phyloP scores from a whole-genome alignment of 2,329 filamentous ascomycete genomes.

The Fusarium domesticum region DNA sequence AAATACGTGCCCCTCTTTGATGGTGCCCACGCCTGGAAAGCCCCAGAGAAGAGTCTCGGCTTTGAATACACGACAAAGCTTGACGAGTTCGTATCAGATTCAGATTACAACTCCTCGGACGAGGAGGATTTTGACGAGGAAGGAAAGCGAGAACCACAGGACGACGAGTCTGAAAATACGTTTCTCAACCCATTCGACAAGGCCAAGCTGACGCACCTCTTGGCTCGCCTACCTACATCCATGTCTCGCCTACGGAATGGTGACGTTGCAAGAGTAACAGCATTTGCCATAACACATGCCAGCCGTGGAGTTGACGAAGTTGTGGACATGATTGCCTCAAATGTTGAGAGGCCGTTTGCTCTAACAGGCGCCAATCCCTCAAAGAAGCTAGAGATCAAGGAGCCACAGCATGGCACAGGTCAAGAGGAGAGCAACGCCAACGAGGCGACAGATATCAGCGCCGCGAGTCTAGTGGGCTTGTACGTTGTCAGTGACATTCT shows the following conservation, averaged over 20 bases:
- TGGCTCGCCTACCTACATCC: conserved; percentile 76
- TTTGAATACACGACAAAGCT: conserved; percentile 78
- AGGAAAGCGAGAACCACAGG: conserved; percentile 46
- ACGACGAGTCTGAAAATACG: conserved; percentile 48
- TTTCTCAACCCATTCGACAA: conserved; percentile 82
- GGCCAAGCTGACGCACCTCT: conserved; percentile 76
- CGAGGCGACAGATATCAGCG: conserved; percentile 60
- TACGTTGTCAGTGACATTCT: conserved; percentile 78
- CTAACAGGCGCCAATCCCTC: conserved; percentile 68
- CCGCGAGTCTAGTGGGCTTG: conserved; percentile 73
- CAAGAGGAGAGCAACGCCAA: conserved; percentile 40
- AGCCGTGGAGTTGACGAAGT: conserved; percentile 84
- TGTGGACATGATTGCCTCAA: conserved; percentile 81
- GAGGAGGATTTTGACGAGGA: conserved; percentile 71
- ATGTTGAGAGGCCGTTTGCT: conserved; percentile 73
- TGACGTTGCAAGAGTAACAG: conserved; percentile 80
- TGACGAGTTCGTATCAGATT: conserved; percentile 76
- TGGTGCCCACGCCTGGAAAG: conserved; percentile 71
- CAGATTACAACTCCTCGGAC: conserved; percentile 83
- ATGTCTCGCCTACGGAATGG: conserved; percentile 74
- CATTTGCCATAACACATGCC: conserved; percentile 86
- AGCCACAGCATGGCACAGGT: conserved; percentile 21
- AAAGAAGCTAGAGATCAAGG: conserved; percentile 39
- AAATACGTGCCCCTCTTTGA: conserved; percentile 70
- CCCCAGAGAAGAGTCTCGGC: conserved; percentile 67